Evolutionary conservation across 164 flowering plant species (phyloP).

Genomic region (Berberis vulgaris): DNA sequence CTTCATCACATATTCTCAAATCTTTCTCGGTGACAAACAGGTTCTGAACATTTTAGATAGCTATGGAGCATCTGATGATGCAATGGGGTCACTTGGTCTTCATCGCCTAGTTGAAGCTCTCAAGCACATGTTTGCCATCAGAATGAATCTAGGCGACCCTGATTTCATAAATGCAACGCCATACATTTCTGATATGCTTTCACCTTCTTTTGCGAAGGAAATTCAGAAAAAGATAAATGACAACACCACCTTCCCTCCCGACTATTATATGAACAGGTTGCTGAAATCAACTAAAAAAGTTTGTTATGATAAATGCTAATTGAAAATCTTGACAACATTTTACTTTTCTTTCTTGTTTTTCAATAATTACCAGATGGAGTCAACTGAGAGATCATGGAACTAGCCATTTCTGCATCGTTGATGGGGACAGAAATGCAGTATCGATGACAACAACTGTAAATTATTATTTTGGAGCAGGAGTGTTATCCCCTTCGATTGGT

Average conservation of each 20-base stretch:
- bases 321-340: too few species aligned
- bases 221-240: conserved; percentile 58
- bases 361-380: conserved; percentile 49
- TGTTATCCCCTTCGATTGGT: conserved; percentile 82
- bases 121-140: conserved; percentile 78
- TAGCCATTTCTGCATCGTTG: too few species aligned
- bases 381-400: conserved; percentile 45
- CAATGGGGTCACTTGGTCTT: conserved; percentile 52
- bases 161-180: conserved; percentile 36
- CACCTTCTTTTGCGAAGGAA: conserved; percentile 46
- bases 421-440: too few species aligned
- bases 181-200: conserved; percentile 56
- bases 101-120: conserved; percentile 82
- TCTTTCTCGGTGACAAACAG: too few species aligned
- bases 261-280: conserved; percentile 64
- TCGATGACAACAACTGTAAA: too few species aligned
- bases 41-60: too few species aligned
- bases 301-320: neutral
- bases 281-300: neutral
- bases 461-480: conserved; percentile 13
- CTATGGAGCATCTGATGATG: conserved; percentile 1
- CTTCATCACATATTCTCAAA: too few species aligned
- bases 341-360: neutral
- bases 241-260: conserved; percentile 79
- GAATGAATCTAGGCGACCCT: conserved; percentile 96